A percentile compares a stretch with the other conserved stretches of the same genome.
Evolutionary conservation across 371 early-diverging fungal genomes (phyloP).

Genomic region (Phascolomyces articulosus): DNA sequence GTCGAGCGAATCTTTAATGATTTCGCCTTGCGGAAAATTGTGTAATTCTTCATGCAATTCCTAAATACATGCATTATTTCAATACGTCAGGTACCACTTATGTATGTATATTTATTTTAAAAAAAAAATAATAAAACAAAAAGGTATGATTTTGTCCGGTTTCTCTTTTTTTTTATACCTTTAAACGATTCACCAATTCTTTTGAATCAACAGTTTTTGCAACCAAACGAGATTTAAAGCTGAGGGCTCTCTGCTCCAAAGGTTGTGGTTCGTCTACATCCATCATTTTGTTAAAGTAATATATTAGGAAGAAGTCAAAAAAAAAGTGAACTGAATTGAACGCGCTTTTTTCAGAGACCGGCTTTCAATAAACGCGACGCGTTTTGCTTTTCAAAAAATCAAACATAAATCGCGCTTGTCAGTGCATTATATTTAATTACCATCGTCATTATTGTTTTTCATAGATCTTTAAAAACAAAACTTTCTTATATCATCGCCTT

Average conservation of each 20-base stretch:
- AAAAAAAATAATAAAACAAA: not conserved
- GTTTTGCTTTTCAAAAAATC: too few species aligned
- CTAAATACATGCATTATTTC: too few species aligned
- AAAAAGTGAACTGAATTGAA: too few species aligned
- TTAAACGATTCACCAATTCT: not conserved
- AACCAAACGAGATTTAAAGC: not conserved
- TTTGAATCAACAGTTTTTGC: slow-evolving; percentile 1
- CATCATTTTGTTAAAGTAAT: not conserved
- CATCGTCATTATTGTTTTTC: too few species aligned
- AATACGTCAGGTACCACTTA: too few species aligned
- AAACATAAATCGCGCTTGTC: too few species aligned
- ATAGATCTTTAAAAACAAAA: too few species aligned
- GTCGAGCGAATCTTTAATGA: slow-evolving; percentile 56
- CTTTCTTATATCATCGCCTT: too few species aligned
- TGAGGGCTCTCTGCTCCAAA: not conserved
- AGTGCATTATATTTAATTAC: too few species aligned
- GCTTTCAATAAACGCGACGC: too few species aligned
- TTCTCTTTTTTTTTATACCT: not conserved
- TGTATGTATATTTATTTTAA: slow-evolving; percentile 26
- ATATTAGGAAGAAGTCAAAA: too few species aligned
- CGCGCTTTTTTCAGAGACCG: too few species aligned
- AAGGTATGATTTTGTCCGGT: not conserved
- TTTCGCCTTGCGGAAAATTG: slow-evolving; percentile 34
- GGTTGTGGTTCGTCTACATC: not conserved
- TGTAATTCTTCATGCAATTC: slow-evolving; percentile 28